Conservation (phyloP, 208 protist species). For the Leishmania tarentolae region DNA sequence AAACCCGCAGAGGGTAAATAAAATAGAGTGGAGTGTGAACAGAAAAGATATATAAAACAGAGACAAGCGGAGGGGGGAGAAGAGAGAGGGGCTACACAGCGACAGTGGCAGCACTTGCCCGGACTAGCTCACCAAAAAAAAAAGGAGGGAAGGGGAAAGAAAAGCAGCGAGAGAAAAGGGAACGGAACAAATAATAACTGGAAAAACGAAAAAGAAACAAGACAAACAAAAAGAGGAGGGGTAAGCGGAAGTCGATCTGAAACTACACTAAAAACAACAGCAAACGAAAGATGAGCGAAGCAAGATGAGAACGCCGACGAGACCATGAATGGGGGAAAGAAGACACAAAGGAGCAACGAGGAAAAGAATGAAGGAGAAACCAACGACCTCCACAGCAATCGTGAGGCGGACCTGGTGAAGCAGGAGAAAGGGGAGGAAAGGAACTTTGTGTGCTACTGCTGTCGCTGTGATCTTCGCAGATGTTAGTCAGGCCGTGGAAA, state of each 20-base stretch:
- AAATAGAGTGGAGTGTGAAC: not conserved
- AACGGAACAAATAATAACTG: constrained; percentile 13
- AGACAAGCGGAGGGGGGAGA: not conserved
- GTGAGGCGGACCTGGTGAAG: not conserved
- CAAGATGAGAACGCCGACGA: not conserved
- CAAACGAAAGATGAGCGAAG: not conserved
- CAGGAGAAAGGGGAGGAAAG: not conserved
- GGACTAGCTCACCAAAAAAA: not conserved
- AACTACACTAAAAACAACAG: not conserved
- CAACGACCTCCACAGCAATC: constrained; percentile 1
- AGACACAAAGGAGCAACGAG: not conserved
- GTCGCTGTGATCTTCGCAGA: not conserved
- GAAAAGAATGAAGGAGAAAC: constrained; percentile 1
- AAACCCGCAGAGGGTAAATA: not conserved
- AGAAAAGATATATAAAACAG: no score
- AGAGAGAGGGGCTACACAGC: not conserved
- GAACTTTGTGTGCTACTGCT: not conserved
- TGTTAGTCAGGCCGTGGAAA: not conserved
- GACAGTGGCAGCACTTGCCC: no score
- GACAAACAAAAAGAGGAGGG: not conserved
- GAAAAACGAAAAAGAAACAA: not conserved
- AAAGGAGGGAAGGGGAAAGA: not conserved
- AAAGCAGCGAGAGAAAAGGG: constrained; percentile 1
- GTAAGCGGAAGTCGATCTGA: not conserved
- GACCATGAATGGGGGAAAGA: no score